phyloP scores from a whole-genome alignment of 192 early-diverging fungal genomes.

The Mortierella hygrophila region DNA sequence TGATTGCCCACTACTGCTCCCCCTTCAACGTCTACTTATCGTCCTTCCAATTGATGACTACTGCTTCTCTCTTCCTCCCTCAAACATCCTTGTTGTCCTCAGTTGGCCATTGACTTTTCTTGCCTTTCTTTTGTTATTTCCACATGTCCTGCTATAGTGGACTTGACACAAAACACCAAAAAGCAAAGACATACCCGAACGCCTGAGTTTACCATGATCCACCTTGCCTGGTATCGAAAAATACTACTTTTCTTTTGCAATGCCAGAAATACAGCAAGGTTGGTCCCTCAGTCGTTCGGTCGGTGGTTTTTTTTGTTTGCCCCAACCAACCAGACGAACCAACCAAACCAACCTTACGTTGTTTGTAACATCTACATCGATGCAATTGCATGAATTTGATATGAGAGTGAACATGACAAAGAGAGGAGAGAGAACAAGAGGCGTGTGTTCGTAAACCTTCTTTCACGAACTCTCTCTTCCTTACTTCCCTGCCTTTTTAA shows the following conservation, averaged over 20 bases:
- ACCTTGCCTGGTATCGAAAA: neutral
- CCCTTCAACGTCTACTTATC: neutral
- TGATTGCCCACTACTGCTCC: neutral
- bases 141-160: neutral
- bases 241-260: neutral
- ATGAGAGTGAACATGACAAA: neutral
- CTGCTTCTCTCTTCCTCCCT: neutral
- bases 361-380: neutral
- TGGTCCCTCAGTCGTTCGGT: neutral
- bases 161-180: neutral
- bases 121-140: neutral
- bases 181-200: neutral
- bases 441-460: constrained; percentile 6
- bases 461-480: neutral
- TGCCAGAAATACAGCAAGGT: neutral
- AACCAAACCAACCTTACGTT: constrained; percentile 5
- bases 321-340: neutral
- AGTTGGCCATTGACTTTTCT: neutral
- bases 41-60: too few relatives aligned
- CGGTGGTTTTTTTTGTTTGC: neutral
- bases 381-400: neutral
- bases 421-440: neutral
- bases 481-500: neutral
- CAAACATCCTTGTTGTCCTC: neutral
- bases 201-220: neutral